Percentiles rank a stretch among this genome's conserved stretches.
Conservation (phyloP, 140 eudicot species). For the Erigeron philadelphicus region DNA sequence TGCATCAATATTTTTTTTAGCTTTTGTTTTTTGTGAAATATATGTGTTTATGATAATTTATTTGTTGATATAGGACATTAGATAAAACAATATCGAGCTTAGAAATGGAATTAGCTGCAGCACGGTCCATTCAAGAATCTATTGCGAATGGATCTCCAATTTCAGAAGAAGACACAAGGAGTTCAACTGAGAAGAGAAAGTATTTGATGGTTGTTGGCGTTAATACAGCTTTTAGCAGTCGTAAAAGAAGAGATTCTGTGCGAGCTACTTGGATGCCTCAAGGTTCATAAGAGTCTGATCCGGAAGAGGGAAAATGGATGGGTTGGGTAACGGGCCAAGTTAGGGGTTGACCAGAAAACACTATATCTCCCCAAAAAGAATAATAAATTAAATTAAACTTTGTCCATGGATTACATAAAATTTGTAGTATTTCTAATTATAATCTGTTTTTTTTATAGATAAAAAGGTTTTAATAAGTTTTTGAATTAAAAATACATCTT, state of each 20-base stretch:
- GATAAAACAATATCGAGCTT: conserved; percentile 85
- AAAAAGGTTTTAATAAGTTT: neutral
- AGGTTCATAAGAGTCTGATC: conserved; percentile 38
- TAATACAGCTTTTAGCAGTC: conserved; percentile 94
- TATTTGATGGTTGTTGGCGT: conserved; percentile 87
- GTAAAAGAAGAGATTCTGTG: conserved; percentile 95
- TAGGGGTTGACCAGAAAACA: neutral
- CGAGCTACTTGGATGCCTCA: conserved; percentile 99
- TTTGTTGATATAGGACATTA: conserved; percentile 48
- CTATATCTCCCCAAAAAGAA: neutral
- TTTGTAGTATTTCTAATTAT: no score
- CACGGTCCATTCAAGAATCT: conserved; percentile 72
- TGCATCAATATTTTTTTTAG: neutral
- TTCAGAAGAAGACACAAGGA: conserved; percentile 41
- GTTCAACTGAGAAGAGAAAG: conserved; percentile 38
- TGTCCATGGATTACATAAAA: no score
- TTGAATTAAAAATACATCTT: neutral
- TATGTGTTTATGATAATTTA: neutral
- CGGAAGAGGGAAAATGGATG: neutral
- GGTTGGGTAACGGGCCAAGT: neutral
- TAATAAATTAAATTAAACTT: no score
- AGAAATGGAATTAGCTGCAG: conserved; percentile 95
- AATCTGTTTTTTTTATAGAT: no score
- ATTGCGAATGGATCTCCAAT: conserved; percentile 64
- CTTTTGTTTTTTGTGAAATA: neutral